These are phyloP conservation scores for Phaffia australis DNA, from an alignment of 768 basidiomycete genomes.

Conservation along the genomic window DNA sequence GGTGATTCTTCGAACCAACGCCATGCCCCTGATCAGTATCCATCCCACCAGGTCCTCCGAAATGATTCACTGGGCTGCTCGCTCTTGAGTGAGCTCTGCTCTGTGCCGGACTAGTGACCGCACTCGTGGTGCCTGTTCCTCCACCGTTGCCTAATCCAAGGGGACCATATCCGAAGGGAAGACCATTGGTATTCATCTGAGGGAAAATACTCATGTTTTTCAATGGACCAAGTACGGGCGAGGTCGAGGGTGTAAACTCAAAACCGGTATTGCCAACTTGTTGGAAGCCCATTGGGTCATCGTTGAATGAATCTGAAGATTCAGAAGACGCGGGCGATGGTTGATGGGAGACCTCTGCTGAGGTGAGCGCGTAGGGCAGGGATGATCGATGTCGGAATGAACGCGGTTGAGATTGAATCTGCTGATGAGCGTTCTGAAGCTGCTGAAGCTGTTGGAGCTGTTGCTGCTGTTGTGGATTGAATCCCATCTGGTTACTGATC, in stretches of 20 bases:
- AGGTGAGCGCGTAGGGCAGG: slow-evolving; percentile 24
- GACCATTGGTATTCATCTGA: too few relatives aligned
- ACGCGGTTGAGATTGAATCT: slow-evolving; percentile 1
- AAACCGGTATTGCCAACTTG: slow-evolving; percentile 21
- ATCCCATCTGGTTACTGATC: slow-evolving; percentile 10
- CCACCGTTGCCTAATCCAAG: slow-evolving; percentile 3
- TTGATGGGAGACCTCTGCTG: slow-evolving; percentile 34
- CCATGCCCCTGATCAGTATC: slow-evolving; percentile 23
- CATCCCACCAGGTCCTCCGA: slow-evolving; percentile 1
- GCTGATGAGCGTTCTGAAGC: slow-evolving; percentile 16
- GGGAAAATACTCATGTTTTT: slow-evolving; percentile 36
- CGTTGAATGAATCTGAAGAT: slow-evolving; percentile 36
- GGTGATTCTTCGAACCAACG: slow-evolving; percentile 21
- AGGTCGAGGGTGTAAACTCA: slow-evolving; percentile 35
- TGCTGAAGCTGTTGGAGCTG: slow-evolving; percentile 10
- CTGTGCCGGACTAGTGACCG: slow-evolving; percentile 17
- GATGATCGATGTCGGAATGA: slow-evolving; percentile 17
- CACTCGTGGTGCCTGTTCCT: slow-evolving; percentile 17
- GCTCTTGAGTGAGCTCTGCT: slow-evolving; percentile 17
- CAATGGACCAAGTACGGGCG: slow-evolving; percentile 39
- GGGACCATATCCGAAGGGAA: background rate
- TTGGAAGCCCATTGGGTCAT: slow-evolving; percentile 28
- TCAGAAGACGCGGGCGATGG: slow-evolving; percentile 34
- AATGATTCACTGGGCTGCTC: slow-evolving; percentile 21
- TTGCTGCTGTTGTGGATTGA: slow-evolving; percentile 20